phyloP scores from a whole-genome alignment of 2,329 filamentous ascomycete genomes.

The Colletotrichum nymphaeae region DNA sequence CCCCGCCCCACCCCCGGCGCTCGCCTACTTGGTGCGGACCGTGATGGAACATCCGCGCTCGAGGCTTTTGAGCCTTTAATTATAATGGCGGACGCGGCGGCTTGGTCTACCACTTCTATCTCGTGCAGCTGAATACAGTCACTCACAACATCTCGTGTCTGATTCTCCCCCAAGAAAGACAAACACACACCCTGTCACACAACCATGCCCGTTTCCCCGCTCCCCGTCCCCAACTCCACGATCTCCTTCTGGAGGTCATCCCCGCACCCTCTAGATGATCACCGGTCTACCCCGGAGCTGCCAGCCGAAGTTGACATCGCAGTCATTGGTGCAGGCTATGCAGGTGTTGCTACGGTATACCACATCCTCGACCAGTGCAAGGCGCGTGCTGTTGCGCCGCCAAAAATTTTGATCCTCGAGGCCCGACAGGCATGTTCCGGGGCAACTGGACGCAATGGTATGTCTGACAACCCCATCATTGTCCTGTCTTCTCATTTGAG shows the following conservation, averaged over 20 bases:
- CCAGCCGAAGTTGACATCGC: conserved; percentile 32
- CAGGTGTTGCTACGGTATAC: conserved; percentile 36
- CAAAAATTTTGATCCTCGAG: conserved; percentile 58
- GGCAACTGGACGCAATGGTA: conserved; percentile 66
- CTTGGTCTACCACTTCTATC: background rate
- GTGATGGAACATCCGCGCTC: too few species aligned
- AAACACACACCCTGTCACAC: background rate
- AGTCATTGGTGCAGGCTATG: conserved; percentile 37
- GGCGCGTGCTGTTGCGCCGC: conserved; percentile 41
- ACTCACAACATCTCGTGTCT: background rate
- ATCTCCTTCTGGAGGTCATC: conserved; percentile 36
- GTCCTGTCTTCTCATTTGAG: conserved; percentile 56
- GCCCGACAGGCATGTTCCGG: conserved; percentile 61
- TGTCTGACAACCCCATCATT: conserved; percentile 48
- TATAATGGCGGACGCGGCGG: background rate
- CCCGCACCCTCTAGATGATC: conserved; percentile 35
- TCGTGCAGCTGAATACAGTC: background rate
- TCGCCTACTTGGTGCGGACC: background rate
- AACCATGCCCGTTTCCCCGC: conserved; percentile 20
- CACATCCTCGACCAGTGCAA: conserved; percentile 41
- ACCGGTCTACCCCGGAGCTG: conserved; percentile 34
- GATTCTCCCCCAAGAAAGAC: background rate
- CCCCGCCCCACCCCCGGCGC: background rate
- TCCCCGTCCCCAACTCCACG: conserved; percentile 35
- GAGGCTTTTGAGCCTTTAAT: background rate